Base-by-base conservation (phyloP, 2,329 filamentous ascomycete genomes). In the Hypoxylon sp. region DNA sequence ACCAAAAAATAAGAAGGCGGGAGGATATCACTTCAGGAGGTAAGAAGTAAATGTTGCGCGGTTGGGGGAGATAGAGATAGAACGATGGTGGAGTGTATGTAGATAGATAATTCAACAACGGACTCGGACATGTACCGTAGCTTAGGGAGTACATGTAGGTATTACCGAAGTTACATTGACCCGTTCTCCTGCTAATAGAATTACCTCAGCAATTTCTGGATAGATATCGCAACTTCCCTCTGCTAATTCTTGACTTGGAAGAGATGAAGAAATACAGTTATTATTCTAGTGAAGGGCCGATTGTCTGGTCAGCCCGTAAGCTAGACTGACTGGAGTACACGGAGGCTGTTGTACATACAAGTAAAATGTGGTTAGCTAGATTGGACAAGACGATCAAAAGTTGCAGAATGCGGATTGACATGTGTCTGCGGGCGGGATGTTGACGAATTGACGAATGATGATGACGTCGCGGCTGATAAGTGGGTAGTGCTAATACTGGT, bases 401-500 rank as follows among this genome's bases (percentile, higher is more conserved):
- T 46, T 59, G 48, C 53, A 59, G 48, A 47, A 63, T 60, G 66
- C 51, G 61, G 61, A 65, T 70, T 69, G 63, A 65, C 66, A 70
- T 70, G 60, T 71, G 66, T 66, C 54, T 59, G 59, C 48, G 51
- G 48, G 63, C 63, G 67, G 67, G 63, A 69, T 69, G 60, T 67
- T 67, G 61, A 71, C 63, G 66, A 68, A 72, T 72, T 72, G 70
- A 48, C 65, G 58, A 72, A 71, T 68, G 65, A 69, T 63, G 70
- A 72, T 72, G 70, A 72, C 70, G 70, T 72, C 65, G 65, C 60
- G 57, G 57, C 61, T 70, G 60, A 67, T 65, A 69, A 71, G 66
- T 67, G 61, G 64, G 52, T 50, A 60, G 55, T 54, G 39, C 39
- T 59, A 51, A 64, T 54, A 46, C 22, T 58, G 47, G 31, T 53